phyloP scores from a whole-genome alignment of 1,284 basidiomycete species.

The Ustilago loliicola region DNA sequence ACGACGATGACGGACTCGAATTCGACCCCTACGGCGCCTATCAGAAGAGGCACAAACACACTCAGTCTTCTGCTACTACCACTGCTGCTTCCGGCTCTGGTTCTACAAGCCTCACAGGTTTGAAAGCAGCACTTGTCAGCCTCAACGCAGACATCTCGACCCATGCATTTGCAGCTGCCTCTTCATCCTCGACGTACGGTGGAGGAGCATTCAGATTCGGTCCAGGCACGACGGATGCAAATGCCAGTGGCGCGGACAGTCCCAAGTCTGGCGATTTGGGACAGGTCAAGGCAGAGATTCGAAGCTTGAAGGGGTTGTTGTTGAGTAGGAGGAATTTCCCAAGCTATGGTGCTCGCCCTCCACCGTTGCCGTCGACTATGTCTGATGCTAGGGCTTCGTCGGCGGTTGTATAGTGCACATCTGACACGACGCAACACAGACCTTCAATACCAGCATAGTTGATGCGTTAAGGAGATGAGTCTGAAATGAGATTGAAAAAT shows the following conservation, averaged over 20 bases:
- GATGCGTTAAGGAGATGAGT: not conserved
- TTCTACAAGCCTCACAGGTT: slow-evolving; percentile 15
- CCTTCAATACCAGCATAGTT: not conserved
- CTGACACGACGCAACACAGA: not conserved
- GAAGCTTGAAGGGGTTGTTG: slow-evolving; percentile 65
- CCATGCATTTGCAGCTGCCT: slow-evolving; percentile 35
- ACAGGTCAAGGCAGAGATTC: slow-evolving; percentile 67
- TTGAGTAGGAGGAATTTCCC: slow-evolving; percentile 64
- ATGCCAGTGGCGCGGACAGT: slow-evolving; percentile 22
- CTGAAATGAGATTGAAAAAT: not conserved
- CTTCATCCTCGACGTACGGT: not conserved
- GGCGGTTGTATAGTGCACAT: slow-evolving; percentile 26
- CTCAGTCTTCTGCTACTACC: slow-evolving; percentile 32
- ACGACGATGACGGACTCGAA: slow-evolving; percentile 55
- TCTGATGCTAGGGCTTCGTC: slow-evolving; percentile 20
- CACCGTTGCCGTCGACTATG: slow-evolving; percentile 27
- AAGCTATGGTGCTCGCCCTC: slow-evolving; percentile 42
- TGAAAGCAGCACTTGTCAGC: slow-evolving; percentile 37
- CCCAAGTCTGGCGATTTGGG: slow-evolving; percentile 51
- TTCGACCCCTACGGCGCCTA: slow-evolving; percentile 58
- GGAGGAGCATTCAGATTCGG: slow-evolving; percentile 27
- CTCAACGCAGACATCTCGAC: slow-evolving; percentile 50
- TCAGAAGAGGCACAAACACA: slow-evolving; percentile 52
- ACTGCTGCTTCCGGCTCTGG: slow-evolving; percentile 9
- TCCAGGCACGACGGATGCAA: slow-evolving; percentile 7